Percentiles rank a stretch among this genome's conserved stretches.
These are phyloP conservation scores for Xylaria scruposa DNA, from an alignment of 495 filamentous ascomycete genomes.

Conservation along the genomic window DNA sequence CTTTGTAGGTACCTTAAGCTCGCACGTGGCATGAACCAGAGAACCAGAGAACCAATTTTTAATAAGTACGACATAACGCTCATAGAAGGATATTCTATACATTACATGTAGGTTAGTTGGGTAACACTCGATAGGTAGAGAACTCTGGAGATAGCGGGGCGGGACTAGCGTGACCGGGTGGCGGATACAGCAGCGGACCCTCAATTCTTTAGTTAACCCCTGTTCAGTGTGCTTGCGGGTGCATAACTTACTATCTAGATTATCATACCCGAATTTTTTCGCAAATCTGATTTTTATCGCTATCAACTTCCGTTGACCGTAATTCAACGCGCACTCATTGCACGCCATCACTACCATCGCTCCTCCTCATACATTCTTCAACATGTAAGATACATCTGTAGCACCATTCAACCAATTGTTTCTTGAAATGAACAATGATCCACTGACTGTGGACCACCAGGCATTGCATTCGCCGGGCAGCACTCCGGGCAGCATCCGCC, in stretches of 20 bases:
- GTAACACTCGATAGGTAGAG: no score
- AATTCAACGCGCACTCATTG: not conserved
- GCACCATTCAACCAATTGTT: not conserved
- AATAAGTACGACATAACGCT: not conserved
- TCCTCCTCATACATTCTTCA: not conserved
- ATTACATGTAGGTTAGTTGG: no score
- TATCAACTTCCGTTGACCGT: not conserved
- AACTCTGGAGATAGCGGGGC: not conserved
- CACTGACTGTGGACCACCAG: slow-evolving; percentile 41
- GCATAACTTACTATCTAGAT: not conserved
- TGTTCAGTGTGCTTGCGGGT: not conserved
- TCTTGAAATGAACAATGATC: not conserved
- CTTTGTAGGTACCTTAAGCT: not conserved
- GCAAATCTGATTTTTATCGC: not conserved
- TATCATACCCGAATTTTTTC: slow-evolving; percentile 4
- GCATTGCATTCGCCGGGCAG: slow-evolving; percentile 63
- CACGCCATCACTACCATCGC: not conserved
- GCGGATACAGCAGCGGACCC: not conserved
- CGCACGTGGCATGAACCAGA: no score
- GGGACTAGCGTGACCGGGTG: not conserved
- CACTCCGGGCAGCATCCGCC: slow-evolving; percentile 62
- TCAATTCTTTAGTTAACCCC: not conserved
- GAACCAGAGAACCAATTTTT: not conserved
- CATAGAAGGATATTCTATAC: not conserved
- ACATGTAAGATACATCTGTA: slow-evolving; percentile 13